Evolutionary conservation across 2,329 filamentous ascomycete genomes (phyloP).

Genomic region (Exophiala dermatitidis): DNA sequence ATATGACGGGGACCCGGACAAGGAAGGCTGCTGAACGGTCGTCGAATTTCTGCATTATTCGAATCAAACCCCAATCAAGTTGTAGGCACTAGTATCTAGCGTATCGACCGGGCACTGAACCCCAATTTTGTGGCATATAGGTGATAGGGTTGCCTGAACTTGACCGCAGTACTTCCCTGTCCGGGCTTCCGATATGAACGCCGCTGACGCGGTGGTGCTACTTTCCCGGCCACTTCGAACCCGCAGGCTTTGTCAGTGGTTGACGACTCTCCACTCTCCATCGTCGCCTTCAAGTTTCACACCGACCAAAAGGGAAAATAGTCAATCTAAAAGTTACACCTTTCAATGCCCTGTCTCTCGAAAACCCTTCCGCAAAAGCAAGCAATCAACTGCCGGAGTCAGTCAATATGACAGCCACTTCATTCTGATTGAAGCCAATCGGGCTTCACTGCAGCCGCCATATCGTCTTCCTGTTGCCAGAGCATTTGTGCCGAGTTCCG

Average conservation of each 20-base stretch:
- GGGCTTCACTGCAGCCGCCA: too few relatives aligned
- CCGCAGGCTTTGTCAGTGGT: background rate
- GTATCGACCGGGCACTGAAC: background rate
- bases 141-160: background rate
- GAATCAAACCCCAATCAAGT: too few relatives aligned
- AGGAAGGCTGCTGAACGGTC: too few relatives aligned
- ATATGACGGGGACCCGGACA: too few relatives aligned
- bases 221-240: background rate
- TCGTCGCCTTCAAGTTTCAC: background rate
- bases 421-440: too few relatives aligned
- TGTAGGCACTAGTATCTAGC: background rate
- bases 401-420: too few relatives aligned
- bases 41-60: too few relatives aligned
- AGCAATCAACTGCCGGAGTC: too few relatives aligned
- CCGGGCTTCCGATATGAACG: background rate
- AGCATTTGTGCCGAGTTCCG: too few relatives aligned
- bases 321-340: background rate
- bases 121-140: constrained; percentile 16
- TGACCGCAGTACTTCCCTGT: background rate
- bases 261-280: background rate
- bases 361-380: too few relatives aligned
- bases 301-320: background rate
- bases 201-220: constrained; percentile 5
- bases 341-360: background rate
- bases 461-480: too few relatives aligned